Evolutionary conservation across 192 early-diverging fungal species (phyloP).

Genomic region (Rhizophagus clarus): DNA sequence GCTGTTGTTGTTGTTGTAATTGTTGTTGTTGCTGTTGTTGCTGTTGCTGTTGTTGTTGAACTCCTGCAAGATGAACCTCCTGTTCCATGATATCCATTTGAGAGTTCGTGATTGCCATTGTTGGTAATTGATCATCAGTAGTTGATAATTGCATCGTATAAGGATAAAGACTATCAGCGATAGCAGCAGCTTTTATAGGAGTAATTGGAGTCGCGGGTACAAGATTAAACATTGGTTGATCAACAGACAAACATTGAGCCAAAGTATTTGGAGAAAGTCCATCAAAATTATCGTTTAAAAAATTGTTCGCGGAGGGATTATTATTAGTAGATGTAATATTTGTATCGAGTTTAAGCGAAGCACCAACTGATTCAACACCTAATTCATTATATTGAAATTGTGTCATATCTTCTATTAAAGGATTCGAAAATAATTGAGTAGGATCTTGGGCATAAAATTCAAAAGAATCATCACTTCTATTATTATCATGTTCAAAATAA

Average conservation of each 20-base stretch:
- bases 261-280: neutral
- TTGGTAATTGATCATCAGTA: neutral
- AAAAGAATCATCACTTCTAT: neutral
- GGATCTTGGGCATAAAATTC: neutral
- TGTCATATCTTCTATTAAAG: neutral
- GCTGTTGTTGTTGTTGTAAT: neutral
- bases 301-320: neutral
- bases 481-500: neutral
- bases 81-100: neutral
- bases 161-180: neutral
- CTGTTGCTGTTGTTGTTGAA: neutral
- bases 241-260: neutral
- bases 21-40: neutral
- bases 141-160: neutral
- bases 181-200: neutral
- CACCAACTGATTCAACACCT: neutral
- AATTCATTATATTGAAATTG: neutral
- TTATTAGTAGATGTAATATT: neutral
- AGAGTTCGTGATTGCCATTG: neutral
- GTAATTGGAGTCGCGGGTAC: conserved; percentile 23
- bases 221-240: conserved; percentile 15
- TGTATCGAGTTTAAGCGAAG: conserved; percentile 1
- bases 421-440: neutral
- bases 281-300: neutral
- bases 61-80: neutral